Percentiles rank a stretch among this genome's conserved stretches.
Evolutionary conservation across 2,329 filamentous ascomycete genomes (phyloP).

Genomic region (Diaporthe capsici): DNA sequence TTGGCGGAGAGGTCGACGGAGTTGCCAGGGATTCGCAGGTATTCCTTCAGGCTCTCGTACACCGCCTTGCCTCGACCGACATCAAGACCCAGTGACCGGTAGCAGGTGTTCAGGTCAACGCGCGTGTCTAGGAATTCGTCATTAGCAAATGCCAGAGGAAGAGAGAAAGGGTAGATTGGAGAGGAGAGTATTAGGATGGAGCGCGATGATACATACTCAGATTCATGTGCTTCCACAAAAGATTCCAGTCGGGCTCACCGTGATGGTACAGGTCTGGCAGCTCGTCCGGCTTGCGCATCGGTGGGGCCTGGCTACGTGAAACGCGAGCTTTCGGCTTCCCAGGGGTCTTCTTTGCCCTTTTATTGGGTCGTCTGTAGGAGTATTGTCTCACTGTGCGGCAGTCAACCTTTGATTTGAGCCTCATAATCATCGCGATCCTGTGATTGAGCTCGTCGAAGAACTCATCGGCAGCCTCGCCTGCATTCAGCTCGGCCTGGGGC

Average conservation of each 20-base stretch:
- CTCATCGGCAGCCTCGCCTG: not conserved
- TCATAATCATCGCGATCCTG: not conserved
- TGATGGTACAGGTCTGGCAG: slow-evolving; percentile 32
- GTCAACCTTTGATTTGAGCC: not conserved
- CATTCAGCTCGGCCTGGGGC: not conserved
- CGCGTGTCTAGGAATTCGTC: not conserved
- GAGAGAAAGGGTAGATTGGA: not conserved
- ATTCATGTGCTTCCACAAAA: slow-evolving; percentile 11
- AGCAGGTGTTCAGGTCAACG: not conserved
- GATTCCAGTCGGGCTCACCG: not conserved
- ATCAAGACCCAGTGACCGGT: slow-evolving; percentile 36
- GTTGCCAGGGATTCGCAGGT: slow-evolving; percentile 37
- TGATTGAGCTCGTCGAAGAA: not conserved
- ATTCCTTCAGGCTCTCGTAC: not conserved
- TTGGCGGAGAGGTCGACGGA: slow-evolving; percentile 27
- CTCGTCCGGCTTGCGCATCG: not conserved
- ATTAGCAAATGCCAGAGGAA: not conserved
- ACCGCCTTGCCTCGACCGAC: slow-evolving; percentile 1
- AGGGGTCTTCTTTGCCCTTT: not conserved
- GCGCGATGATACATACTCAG: slow-evolving; percentile 24
- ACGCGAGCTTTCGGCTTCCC: not conserved
- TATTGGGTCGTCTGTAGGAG: not conserved
- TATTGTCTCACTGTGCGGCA: not conserved
- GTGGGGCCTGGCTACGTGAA: not conserved
- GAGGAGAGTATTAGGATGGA: not conserved